These are phyloP conservation scores for Cercospora sp. DNA, from an alignment of 2,329 filamentous ascomycete genomes.

Conservation along the genomic window DNA sequence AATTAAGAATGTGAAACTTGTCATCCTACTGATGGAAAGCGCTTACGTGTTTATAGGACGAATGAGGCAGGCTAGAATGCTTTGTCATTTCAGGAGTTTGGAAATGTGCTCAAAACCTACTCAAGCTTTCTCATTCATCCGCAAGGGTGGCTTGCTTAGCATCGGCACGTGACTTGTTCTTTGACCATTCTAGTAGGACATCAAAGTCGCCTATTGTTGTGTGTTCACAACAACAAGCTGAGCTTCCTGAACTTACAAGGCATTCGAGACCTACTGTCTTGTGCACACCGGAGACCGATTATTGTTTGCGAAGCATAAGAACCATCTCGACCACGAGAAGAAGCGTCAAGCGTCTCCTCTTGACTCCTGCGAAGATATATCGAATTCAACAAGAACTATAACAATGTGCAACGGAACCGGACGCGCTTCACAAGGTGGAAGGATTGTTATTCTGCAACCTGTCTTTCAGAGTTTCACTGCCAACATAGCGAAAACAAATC, in stretches of 20 bases:
- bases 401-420: constrained; percentile 32
- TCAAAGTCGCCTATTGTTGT: constrained; percentile 9
- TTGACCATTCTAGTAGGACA: constrained; percentile 13
- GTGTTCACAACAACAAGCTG: neutral
- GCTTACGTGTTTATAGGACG: constrained; percentile 1
- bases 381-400: neutral
- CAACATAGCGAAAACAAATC: neutral
- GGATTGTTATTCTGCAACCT: constrained; percentile 33
- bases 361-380: no score
- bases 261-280: neutral
- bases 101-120: constrained; percentile 20
- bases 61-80: neutral
- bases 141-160: constrained; percentile 4
- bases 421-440: constrained; percentile 30
- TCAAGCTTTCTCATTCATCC: constrained; percentile 21
- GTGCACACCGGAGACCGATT: neutral
- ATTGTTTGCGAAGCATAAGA: neutral
- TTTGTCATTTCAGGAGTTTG: neutral
- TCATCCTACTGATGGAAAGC: neutral
- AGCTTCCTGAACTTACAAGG: neutral
- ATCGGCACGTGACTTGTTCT: constrained; percentile 5
- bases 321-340: neutral
- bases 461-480: neutral
- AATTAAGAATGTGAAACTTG: neutral
- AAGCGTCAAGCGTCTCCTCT: neutral